Evolutionary conservation across 2,329 filamentous ascomycete species (phyloP), one percentile per base, ranked within the genome.

Genomic region (Ceratocystis diversiconidia): DNA sequence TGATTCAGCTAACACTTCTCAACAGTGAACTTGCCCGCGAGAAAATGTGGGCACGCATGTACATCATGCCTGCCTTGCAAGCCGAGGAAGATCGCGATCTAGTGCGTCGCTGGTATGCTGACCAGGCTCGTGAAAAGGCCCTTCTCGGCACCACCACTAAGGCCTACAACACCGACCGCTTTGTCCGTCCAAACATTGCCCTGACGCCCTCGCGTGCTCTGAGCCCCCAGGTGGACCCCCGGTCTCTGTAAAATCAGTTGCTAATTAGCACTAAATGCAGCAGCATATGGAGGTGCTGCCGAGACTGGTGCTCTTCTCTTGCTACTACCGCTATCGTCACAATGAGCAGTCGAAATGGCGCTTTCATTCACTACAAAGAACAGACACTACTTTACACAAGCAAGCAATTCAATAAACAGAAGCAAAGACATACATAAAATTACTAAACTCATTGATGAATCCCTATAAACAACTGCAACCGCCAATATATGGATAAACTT

Each of bases 1-100:
- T 28, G 15, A 10, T 41, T 22, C 7, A 17, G 30, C 66, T 70
- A 43, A 70, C 68, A 30, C 50, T 12, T 25, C n/a, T 1, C 0
- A 30, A 66, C 72, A 96, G 92, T 74, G 94, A 99, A 78, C 86
- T 96, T 70, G 89, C 86, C 69, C 90, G 94, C 72, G 94, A 99
- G 75, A 99, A 97, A 82, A 94, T 96, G 85, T 99, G 94, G 94
- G 85, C 90, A 68, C 88, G 94, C 74, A 95, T 99, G 77, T 85
- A 97, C 78, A 82, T 99, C 69, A 94, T 92, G 73, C 94, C 94
- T 67, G 79, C 96, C 69, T 85, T 99, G 69, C 92, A 97, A 76
- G 94, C 94, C 66, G 94, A 99, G 75, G 91, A 96, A 76, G 94
- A 99, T 79, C 87, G 94, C 68, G 94, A 99, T 78, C 87, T 92